Base-by-base conservation (phyloP, 176 grass and related monocot genomes). In the Neostapfia colusana region DNA sequence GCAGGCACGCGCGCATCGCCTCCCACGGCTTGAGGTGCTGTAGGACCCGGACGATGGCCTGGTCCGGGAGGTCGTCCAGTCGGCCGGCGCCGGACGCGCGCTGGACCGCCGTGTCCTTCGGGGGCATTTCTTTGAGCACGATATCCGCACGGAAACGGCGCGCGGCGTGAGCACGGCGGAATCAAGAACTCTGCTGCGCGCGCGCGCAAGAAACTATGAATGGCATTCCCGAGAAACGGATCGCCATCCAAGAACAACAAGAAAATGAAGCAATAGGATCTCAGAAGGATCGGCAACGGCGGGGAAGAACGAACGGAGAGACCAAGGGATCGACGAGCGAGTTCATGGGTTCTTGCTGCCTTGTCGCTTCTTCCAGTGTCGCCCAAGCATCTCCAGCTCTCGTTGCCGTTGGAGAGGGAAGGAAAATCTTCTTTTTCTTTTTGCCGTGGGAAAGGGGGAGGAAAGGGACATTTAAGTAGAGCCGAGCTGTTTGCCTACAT, bases 21-120 rank as follows among this genome's bases (percentile, higher is more conserved):
- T 84, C 67, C 82, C 82, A 72, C 38, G 82, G 46, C 75, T 44
- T 64, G 46, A 85, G 46, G 67, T 56, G 68, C 24, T 26, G 31
- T 26, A 79, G 7, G 45, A 72, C 49, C 12, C 26, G 45, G 44
- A 63, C 0, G 43, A 40, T 25, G 74, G 26, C 0, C 8, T 7
- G 0, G 57, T 79, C 75, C 20, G 6, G 20, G 46, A 79, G 67
- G 25, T n/a, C 58, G 74, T 68, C 65, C 20, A 84, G 20, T 36
- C 38, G 23, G 36, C 23, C 23, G 56, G 35, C 13, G 9, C 20
- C 13, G 37, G 38, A 20, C 10, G 2, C 0, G 12, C 49, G 50
- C 14, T 2, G 72, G 8, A 9, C 50, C 2, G 40, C 58, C 17
- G 46, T 3, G 36, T 63, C 67, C 20, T 21, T 43, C 17, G 10